These are phyloP conservation scores for Echinochloa phyllopogon DNA, from an alignment of 176 grass and related monocot genomes.

Conservation along the genomic window DNA sequence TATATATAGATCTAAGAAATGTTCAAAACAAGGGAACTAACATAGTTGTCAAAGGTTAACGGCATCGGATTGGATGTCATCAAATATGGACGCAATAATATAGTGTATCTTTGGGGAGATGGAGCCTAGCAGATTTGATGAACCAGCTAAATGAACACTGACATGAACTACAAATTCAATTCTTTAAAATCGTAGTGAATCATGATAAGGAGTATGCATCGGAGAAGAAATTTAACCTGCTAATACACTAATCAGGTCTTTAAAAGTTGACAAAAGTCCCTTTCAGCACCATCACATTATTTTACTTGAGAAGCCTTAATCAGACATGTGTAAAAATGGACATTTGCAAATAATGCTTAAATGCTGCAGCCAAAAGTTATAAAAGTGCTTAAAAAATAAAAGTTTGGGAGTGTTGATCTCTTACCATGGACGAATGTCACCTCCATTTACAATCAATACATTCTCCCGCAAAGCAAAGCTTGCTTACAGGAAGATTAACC, in stretches of 20 bases:
- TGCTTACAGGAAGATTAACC: slow-evolving; percentile 84
- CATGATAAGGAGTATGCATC: slow-evolving; percentile 11
- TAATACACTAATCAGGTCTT: slow-evolving; percentile 2
- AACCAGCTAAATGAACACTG: no score
- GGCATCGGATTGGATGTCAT: no score
- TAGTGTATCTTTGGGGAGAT: no score
- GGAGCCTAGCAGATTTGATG: no score
- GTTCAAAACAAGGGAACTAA: no score
- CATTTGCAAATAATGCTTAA: background rate
- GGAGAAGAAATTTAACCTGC: background rate
- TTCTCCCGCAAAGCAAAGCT: slow-evolving; percentile 90
- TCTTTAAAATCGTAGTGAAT: slow-evolving; percentile 24
- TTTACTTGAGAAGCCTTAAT: background rate
- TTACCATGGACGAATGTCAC: slow-evolving; percentile 92
- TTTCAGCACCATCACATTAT: background rate
- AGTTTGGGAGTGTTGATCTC: slow-evolving; percentile 5
- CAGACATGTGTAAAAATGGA: background rate
- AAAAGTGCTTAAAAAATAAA: slow-evolving; percentile 11
- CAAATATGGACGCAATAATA: no score
- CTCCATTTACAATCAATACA: slow-evolving; percentile 87
- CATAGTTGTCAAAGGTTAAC: no score
- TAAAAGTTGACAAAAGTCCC: background rate
- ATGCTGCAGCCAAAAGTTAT: slow-evolving; percentile 24
- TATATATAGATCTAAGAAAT: no score
- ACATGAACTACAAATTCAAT: no score